Evolutionary conservation across 331 rosid species (phyloP), one percentile per base, ranked within the genome.

Genomic region (Ulmus americana): DNA sequence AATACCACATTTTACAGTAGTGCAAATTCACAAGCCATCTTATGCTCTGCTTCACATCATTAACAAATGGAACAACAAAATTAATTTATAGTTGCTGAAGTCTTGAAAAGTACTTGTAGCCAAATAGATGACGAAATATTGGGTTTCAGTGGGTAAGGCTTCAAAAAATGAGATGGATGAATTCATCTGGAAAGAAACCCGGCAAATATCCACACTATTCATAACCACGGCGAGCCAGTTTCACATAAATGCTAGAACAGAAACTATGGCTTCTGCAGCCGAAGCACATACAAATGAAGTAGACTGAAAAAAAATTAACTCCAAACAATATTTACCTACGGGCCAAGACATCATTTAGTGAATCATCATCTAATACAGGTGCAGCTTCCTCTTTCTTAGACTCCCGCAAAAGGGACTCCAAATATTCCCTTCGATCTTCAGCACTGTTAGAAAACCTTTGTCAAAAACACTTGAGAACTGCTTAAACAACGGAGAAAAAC

Each of bases 301-400:
- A 52, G 50, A 77, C 45, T 61, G 72, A 74, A 12, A 57, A 55
- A 39, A 47, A 55, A 69, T 61, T 64, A 35, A 57, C 39, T 5
- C 41, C 41, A 63, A 65, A 75, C 20, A 50, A 5, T 6, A 68
- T 42, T 28, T 75, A 90, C 99, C 99, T 85, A 81, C 99, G 99
- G 41, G 99, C 99, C 70, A 94, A 78, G 72, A 85, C 67, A 78
- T 94, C 95, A 84, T 94, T 94, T 45, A 94, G 77, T 66, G 97
- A 86, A 81, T 90, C 99, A 81, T 94, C 97, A 65, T 84, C 99
- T 72, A 94, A 74, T 22, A 94, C 99, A 70, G 99, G 99, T 38
- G 99, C 84, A 74, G 86, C 99, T 79, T 94, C 99, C 85, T 94
- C 99, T 78, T 90, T 94, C 86, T 94, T 94, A 79, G 85, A 77